Conservation (phyloP, 2,329 filamentous ascomycete species). For the Curvularia verruculosa region DNA sequence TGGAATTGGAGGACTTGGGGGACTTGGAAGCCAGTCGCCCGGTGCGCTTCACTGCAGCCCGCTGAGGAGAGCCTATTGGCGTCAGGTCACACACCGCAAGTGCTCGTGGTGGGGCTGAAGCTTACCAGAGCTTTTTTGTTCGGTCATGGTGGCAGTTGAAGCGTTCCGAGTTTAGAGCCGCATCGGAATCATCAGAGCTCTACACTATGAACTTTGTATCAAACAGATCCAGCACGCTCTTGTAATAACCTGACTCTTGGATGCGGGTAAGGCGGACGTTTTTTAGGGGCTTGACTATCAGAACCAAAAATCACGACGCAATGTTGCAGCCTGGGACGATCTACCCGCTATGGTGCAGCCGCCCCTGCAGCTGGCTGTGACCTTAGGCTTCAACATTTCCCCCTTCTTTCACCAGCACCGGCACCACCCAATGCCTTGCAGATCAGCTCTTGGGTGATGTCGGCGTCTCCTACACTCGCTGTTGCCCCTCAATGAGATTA, state of each 20-base stretch:
- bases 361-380: constrained; percentile 20
- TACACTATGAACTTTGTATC: not conserved
- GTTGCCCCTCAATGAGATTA: constrained; percentile 12
- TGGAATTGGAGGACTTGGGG: constrained; percentile 28
- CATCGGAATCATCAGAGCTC: constrained; percentile 20
- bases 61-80: constrained; percentile 31
- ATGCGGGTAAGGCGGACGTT: not conserved
- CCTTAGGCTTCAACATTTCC: constrained; percentile 35
- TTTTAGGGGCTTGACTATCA: not conserved
- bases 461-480: constrained; percentile 17
- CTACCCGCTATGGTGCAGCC: constrained; percentile 24
- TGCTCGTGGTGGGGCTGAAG: constrained; percentile 1
- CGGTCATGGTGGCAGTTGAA: constrained; percentile 33
- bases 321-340: constrained; percentile 21
- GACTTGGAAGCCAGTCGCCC: constrained; percentile 32
- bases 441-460: constrained; percentile 40
- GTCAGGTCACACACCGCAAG: not conserved
- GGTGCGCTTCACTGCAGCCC: constrained; percentile 35
- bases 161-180: constrained; percentile 23
- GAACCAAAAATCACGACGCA: constrained; percentile 10
- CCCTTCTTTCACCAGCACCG: constrained; percentile 31
- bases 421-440: constrained; percentile 35
- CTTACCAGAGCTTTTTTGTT: constrained; percentile 41
- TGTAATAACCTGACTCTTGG: not conserved
- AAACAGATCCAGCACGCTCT: not conserved